Conservation (phyloP, 352 stramenopile species). For the Pythium dissotocum region DNA sequence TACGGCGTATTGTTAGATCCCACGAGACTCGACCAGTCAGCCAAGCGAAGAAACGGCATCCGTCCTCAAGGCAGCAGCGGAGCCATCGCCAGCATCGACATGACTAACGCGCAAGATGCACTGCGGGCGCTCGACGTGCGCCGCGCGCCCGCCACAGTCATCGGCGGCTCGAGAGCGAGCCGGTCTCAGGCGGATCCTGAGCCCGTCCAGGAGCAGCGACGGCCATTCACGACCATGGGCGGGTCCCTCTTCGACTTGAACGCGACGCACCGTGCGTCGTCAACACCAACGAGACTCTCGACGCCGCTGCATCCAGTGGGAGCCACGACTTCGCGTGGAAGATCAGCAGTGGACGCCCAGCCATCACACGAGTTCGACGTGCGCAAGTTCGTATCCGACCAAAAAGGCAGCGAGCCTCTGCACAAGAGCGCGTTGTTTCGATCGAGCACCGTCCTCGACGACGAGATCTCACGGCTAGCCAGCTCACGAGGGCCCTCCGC, state of each 20-base stretch:
- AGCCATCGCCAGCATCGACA: neutral
- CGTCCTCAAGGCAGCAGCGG: neutral
- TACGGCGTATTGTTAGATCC: neutral
- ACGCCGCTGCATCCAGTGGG: slow-evolving; percentile 14
- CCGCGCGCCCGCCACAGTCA: slow-evolving; percentile 18
- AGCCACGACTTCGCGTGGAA: slow-evolving; percentile 1
- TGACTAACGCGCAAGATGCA: slow-evolving; percentile 18
- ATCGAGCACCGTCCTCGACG: slow-evolving; percentile 19
- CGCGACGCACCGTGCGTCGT: slow-evolving; percentile 6
- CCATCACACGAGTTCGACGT: slow-evolving; percentile 51
- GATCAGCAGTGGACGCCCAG: neutral
- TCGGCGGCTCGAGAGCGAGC: slow-evolving; percentile 14
- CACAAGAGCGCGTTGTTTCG: slow-evolving; percentile 69
- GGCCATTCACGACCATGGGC: slow-evolving; percentile 47
- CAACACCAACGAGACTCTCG: neutral
- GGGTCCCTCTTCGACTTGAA: slow-evolving; percentile 36
- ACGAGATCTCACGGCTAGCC: slow-evolving; percentile 17
- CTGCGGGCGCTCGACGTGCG: neutral
- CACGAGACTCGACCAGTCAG: neutral
- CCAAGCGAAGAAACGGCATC: neutral
- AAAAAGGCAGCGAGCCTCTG: slow-evolving; percentile 52
- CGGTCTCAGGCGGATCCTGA: neutral
- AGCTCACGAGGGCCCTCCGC: slow-evolving; percentile 4
- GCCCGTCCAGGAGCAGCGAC: slow-evolving; percentile 8
- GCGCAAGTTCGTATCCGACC: slow-evolving; percentile 60